phyloP scores from a whole-genome alignment of 2,329 filamentous ascomycete genomes.

The Paecilomyces sp. region DNA sequence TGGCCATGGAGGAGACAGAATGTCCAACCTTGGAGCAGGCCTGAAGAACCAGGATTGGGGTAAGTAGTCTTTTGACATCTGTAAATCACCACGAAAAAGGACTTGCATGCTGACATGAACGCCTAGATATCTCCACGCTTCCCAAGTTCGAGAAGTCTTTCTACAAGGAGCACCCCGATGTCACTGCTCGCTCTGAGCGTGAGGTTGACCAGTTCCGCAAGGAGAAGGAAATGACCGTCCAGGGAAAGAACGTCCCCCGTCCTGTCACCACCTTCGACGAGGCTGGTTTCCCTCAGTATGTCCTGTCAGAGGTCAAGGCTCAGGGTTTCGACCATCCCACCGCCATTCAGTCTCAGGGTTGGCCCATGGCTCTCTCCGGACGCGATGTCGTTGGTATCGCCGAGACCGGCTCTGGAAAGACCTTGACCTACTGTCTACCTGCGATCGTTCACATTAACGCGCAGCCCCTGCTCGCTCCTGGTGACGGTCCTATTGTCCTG shows the following conservation, averaged over 20 bases:
- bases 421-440: conserved; percentile 93
- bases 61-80: conserved; percentile 41
- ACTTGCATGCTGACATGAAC: conserved; percentile 18
- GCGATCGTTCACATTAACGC: conserved; percentile 99
- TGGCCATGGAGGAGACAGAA: conserved; percentile 67
- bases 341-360: conserved; percentile 95
- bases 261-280: conserved; percentile 97
- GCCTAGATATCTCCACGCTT: conserved; percentile 62
- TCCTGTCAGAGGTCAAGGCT: conserved; percentile 97
- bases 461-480: conserved; percentile 88
- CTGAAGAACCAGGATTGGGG: conserved; percentile 87
- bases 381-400: conserved; percentile 98
- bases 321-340: conserved; percentile 93
- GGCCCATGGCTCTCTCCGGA: conserved; percentile 97
- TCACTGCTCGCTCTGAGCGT: conserved; percentile 62
- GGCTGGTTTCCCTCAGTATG: conserved; percentile 92
- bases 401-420: conserved; percentile 99
- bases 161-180: conserved; percentile 89
- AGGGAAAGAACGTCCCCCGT: conserved; percentile 75
- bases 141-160: conserved; percentile 99
- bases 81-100: neutral
- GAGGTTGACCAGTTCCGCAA: conserved; percentile 87
- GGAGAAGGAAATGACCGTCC: conserved; percentile 75
- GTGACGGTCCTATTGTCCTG: conserved; percentile 93
- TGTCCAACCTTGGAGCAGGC: conserved; percentile 82